Evolutionary conservation across 2,329 filamentous ascomycete species (phyloP), one percentile per base, ranked within the genome.

Genomic region (Calonectria pseudoreteaudii): DNA sequence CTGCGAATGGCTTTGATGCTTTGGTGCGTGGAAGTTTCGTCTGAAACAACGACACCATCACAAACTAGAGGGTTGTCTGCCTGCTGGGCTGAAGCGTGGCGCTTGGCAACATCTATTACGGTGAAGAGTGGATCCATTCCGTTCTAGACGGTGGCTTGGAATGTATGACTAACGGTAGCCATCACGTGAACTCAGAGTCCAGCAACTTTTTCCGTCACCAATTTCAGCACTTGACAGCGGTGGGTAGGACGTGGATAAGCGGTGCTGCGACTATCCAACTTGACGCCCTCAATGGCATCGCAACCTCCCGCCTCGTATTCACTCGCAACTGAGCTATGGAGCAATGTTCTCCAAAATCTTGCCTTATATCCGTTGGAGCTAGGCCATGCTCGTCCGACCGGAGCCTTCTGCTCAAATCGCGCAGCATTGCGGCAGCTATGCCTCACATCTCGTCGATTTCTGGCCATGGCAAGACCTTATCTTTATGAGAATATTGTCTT

Each of bases 251-350:
- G 23, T 52, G 26, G 23, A 26, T 18, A 28, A 23, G 26, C 49
- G 11, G 14, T 8, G 49, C 26, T 9, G 14, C 18, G 44, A 31
- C 18, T 23, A 28, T 20, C 26, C 58, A 64, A 11, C 36, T 28
- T 23, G 23, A 34, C 6, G 56, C 10, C 6, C 60, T 30, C 60
- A 23, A 49, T 71, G 69, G 62, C 36, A 28, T 60, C 69, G 9
- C 26, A 31, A 56, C 34, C 62, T 28, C 50, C 60, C 26, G 23
- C 41, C 9, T 50, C 60, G 47, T 31, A 31, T 64, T 38, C 58
- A 10, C 69, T 71, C 26, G 56, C 69, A 36, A 71, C 38, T 36
- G 69, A 71, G 60, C 44, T 66, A 18, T 71, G 69, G 69, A 23
- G 64, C 28, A 41, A 66, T 49, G 41, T 71, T 30, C 60, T 71